phyloP scores from a whole-genome alignment of 2,329 filamentous ascomycete species.

The Scolecobasidium constrictum region DNA sequence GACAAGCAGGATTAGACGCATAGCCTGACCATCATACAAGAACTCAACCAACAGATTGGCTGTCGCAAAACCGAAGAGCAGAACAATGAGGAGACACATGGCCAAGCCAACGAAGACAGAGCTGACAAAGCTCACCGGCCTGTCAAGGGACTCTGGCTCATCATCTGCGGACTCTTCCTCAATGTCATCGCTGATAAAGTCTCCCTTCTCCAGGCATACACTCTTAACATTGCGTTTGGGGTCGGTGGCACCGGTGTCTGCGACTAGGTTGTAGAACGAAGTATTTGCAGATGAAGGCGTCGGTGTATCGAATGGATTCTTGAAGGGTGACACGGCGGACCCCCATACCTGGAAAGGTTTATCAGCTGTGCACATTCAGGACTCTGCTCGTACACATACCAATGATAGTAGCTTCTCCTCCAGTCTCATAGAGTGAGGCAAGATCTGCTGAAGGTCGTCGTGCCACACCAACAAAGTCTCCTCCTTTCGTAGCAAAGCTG shows the following conservation, averaged over 20 bases:
- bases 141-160: conserved; percentile 28
- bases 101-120: conserved; percentile 29
- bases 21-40: conserved; percentile 8
- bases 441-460: conserved; percentile 30
- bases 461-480: conserved; percentile 33
- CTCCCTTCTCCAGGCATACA: not conserved
- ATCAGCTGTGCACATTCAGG: not conserved
- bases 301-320: not conserved
- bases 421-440: conserved; percentile 24
- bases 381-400: not conserved
- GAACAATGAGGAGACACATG: conserved; percentile 26
- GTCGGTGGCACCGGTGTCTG: not conserved
- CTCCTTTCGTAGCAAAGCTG: conserved; percentile 31
- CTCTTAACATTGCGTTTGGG: not conserved
- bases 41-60: conserved; percentile 7
- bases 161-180: conserved; percentile 14
- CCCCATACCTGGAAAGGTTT: conserved; percentile 6
- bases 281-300: not conserved
- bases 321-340: conserved; percentile 7
- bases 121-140: conserved; percentile 28
- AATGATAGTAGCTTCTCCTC: conserved; percentile 12
- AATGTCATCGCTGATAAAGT: not conserved
- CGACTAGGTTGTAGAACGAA: not conserved
- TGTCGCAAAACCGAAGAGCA: conserved; percentile 17
- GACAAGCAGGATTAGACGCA: conserved; percentile 6